Evolutionary conservation across 768 basidiomycete genomes (phyloP).

Genomic region (Hemileccinum impolitum): DNA sequence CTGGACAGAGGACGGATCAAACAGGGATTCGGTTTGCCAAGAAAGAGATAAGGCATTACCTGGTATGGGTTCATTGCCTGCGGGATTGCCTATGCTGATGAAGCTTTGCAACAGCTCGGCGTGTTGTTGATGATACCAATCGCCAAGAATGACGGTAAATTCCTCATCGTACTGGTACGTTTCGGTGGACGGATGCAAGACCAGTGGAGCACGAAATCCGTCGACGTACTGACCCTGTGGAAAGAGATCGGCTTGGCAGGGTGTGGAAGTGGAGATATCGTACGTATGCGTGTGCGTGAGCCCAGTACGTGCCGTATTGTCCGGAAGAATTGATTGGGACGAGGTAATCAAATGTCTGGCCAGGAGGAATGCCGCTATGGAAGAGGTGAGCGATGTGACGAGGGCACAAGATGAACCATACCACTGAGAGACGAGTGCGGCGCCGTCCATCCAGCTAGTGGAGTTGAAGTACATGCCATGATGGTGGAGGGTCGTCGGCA

Average conservation of each 20-base stretch:
- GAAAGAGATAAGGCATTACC: constrained; percentile 37
- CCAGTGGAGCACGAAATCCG: constrained; percentile 82
- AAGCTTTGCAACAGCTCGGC: constrained; percentile 58
- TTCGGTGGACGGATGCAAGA: constrained; percentile 69
- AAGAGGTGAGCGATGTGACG: neutral
- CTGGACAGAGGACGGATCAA: constrained; percentile 34
- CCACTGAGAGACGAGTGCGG: constrained; percentile 82
- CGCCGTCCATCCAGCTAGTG: constrained; percentile 87
- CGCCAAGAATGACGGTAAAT: constrained; percentile 78
- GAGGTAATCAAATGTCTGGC: constrained; percentile 66
- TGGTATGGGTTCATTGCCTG: constrained; percentile 87
- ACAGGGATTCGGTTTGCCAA: neutral
- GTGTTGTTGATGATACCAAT: constrained; percentile 92
- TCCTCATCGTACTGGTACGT: constrained; percentile 83
- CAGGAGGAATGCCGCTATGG: constrained; percentile 72
- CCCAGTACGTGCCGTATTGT: constrained; percentile 83
- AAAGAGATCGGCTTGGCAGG: neutral
- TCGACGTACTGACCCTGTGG: constrained; percentile 85
- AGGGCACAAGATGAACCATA: constrained; percentile 26
- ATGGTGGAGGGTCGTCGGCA: constrained; percentile 75
- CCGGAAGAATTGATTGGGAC: constrained; percentile 66
- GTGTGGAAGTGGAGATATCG: neutral
- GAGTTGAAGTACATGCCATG: constrained; percentile 96
- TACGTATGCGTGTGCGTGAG: constrained; percentile 61
- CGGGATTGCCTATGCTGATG: constrained; percentile 70